Evolutionary conservation across 1,284 basidiomycete genomes (phyloP).

Genomic region (Moesziomyces parantarcticus): DNA sequence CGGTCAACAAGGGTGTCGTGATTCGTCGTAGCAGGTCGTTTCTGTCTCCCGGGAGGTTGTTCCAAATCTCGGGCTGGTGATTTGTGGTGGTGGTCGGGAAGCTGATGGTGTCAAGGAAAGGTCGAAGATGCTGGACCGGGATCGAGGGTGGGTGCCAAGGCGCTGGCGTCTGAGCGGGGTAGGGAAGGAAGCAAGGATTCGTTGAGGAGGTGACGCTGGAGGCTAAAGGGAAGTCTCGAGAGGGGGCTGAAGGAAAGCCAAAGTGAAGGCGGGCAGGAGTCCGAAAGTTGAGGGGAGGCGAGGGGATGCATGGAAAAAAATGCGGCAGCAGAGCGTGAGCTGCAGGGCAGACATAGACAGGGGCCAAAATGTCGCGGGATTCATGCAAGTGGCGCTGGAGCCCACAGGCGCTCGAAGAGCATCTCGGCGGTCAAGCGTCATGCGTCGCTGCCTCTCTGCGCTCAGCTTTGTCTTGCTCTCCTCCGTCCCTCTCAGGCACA

Average conservation of each 20-base stretch:
- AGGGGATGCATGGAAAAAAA: neutral
- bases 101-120: neutral
- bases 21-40: neutral
- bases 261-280: neutral
- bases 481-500: neutral
- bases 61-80: neutral
- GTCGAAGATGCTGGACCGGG: neutral
- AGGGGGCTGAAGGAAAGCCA: neutral
- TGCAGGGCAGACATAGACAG: constrained; percentile 41
- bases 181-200: neutral
- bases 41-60: neutral
- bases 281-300: neutral
- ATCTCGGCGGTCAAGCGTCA: neutral
- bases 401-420: constrained; percentile 1
- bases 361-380: constrained; percentile 46
- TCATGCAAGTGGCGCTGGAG: constrained; percentile 27
- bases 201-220: neutral
- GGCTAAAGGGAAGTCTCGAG: neutral
- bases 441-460: neutral
- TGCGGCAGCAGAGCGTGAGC: constrained; percentile 11
- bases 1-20: constrained; percentile 1
- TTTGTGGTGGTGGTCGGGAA: neutral
- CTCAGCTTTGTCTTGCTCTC: neutral
- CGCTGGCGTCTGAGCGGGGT: constrained; percentile 2
- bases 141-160: neutral